Evolutionary conservation across 805 yeast genomes (phyloP), one percentile per base, ranked within the genome.

Genomic region (Lipomyces yamanashiensis): DNA sequence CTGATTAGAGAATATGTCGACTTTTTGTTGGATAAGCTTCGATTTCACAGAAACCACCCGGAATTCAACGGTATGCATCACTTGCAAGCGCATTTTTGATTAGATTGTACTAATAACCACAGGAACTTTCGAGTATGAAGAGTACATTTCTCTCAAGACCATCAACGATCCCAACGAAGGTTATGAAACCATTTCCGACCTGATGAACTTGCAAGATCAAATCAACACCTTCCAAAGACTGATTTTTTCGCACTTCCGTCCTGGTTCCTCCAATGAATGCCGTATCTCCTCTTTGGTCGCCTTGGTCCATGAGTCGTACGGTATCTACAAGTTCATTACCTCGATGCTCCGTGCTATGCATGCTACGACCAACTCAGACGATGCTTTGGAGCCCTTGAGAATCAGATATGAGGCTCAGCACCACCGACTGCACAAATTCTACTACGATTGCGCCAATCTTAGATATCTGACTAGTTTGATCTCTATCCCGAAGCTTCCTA

Each of bases 131-230:
- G 99, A 93, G 74, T 95, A 93, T 74, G 96, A 92, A 75, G 99
- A 93, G 74, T 95, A 93, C 73, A 86, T 92, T 50, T 90, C 97
- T 3, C 81, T 93, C 69, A 84, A 90, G 62, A 86, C 92, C 2
- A 96, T 90, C 44, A 87, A 90, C 71, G 97, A 93, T 75, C 98
- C 98, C 6, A 92, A 93, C 73, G 97, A 92, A 77, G 98, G 98
- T 7, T 69, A 70, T 44, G 96, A 93, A 73, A 87, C 96, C 0
- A 85, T 93, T 65, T 74, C 90, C 67, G 97, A 91, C 74, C 80
- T 93, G 71, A 87, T 91, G 90, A 85, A 85, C 51, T 79, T 93
- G 61, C 97, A 92, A 76, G 98, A 93, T 73, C 80, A 85, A 21
- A 84, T 92, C 58, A 93, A 90, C 73, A 88, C 87, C 66, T 85